Conservation (phyloP, 371 early-diverging fungal genomes). For the Mucor circinelloides region DNA sequence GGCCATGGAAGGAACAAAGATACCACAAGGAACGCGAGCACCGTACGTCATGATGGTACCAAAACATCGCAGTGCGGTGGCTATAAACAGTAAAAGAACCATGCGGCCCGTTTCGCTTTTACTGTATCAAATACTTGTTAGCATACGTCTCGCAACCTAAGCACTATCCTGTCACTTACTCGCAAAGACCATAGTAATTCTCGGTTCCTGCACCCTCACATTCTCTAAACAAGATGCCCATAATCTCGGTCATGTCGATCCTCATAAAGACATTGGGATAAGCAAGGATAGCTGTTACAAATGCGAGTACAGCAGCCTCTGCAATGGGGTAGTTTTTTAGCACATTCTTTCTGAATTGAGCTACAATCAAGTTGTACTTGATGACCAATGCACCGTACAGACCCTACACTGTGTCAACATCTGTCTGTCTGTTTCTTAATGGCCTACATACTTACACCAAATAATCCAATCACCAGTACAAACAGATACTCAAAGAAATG, state of each 20-base stretch:
- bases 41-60: conserved; percentile 83
- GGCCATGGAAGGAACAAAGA: conserved; percentile 95
- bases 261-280: conserved; percentile 83
- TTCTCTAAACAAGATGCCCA: conserved; percentile 85
- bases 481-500: conserved; percentile 84
- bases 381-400: conserved; percentile 89
- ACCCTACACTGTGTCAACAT: conserved; percentile 57
- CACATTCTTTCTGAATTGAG: conserved; percentile 68
- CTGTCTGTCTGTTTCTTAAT: not conserved
- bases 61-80: conserved; percentile 64
- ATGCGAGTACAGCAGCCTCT: conserved; percentile 76
- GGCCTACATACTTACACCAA: conserved; percentile 67
- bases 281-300: conserved; percentile 75
- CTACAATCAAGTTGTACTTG: conserved; percentile 72
- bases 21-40: conserved; percentile 86
- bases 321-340: conserved; percentile 66
- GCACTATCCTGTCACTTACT: conserved; percentile 33
- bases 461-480: conserved; percentile 85
- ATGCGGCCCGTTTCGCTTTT: conserved; percentile 43
- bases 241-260: conserved; percentile 84
- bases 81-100: conserved; percentile 58
- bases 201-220: conserved; percentile 67
- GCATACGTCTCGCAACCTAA: no score
- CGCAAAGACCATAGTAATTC: conserved; percentile 68
- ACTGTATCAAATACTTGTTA: not conserved